These are phyloP conservation scores for Handroanthus guayacan DNA, from an alignment of 257 asterid species.

Conservation along the genomic window DNA sequence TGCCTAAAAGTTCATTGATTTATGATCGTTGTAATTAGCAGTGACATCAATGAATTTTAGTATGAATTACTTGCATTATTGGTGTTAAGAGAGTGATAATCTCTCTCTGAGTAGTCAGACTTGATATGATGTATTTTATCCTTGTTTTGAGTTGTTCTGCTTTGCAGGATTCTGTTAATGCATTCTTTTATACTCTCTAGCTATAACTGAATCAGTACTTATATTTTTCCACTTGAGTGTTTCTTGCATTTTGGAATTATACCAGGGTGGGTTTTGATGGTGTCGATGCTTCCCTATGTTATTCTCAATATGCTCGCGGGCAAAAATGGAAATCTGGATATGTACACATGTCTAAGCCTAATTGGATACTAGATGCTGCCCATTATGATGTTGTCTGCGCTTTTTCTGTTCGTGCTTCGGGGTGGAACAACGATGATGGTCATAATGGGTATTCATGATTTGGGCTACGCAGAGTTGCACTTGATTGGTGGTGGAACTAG, in stretches of 20 bases:
- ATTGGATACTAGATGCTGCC: slow-evolving; percentile 87
- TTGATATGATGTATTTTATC: too few species aligned
- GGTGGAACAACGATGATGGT: slow-evolving; percentile 66
- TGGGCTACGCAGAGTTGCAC: slow-evolving; percentile 88
- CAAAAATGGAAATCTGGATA: slow-evolving; percentile 71
- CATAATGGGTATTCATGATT: slow-evolving; percentile 58
- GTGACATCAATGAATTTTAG: too few species aligned
- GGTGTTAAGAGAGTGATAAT: too few species aligned
- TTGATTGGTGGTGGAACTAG: slow-evolving; percentile 75
- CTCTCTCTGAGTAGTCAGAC: too few species aligned
- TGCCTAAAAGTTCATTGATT: too few species aligned
- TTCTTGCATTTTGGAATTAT: slow-evolving; percentile 74
- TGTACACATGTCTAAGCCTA: slow-evolving; percentile 79
- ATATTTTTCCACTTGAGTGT: too few species aligned
- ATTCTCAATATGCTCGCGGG: slow-evolving; percentile 92
- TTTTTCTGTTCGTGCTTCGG: slow-evolving; percentile 75
- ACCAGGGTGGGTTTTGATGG: slow-evolving; percentile 86
- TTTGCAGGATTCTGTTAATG: too few species aligned
- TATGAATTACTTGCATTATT: too few species aligned
- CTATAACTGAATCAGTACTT: too few species aligned
- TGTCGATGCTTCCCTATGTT: slow-evolving; percentile 72
- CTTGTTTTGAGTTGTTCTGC: too few species aligned
- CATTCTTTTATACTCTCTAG: too few species aligned
- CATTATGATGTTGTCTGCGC: slow-evolving; percentile 74
- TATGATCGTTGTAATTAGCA: background rate